phyloP scores from a whole-genome alignment of 2,329 filamentous ascomycete genomes.

The Nemania abortiva region DNA sequence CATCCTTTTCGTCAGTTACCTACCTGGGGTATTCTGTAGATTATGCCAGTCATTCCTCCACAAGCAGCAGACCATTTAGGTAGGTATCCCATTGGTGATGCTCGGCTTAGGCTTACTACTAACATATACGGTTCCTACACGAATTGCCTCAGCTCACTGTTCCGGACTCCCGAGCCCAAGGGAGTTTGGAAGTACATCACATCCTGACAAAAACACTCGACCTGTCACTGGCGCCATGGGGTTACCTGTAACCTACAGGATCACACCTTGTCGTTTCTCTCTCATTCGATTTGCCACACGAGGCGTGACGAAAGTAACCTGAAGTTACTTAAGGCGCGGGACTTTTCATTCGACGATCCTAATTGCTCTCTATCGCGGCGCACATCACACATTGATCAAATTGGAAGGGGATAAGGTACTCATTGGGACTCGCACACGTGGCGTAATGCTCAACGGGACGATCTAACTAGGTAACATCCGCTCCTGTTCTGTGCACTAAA shows the following conservation, averaged over 20 bases:
- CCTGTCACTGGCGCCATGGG: conserved; percentile 4
- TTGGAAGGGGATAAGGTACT: neutral
- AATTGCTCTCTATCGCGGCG: neutral
- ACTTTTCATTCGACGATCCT: conserved; percentile 4
- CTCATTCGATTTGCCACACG: neutral
- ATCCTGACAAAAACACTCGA: conserved; percentile 21
- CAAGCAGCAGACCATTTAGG: neutral
- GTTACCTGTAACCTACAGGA: conserved; percentile 8
- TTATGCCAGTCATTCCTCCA: conserved; percentile 22
- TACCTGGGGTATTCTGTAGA: neutral
- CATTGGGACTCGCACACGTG: conserved; percentile 36
- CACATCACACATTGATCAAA: neutral
- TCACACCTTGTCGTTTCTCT: conserved; percentile 1
- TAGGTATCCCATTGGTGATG: neutral
- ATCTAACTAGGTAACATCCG: conserved; percentile 35
- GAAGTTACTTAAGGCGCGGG: neutral
- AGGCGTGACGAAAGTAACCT: neutral
- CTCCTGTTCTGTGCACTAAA: neutral
- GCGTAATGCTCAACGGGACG: conserved; percentile 29
- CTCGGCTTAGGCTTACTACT: conserved; percentile 25
- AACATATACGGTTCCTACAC: conserved; percentile 24
- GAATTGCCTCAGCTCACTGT: conserved; percentile 27
- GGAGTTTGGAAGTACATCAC: conserved; percentile 2
- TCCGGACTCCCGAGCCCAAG: conserved; percentile 21
- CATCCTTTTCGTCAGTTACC: conserved; percentile 12